These are phyloP conservation scores for Isabelozyma rhagii DNA, from an alignment of 805 yeast genomes.

Conservation along the genomic window DNA sequence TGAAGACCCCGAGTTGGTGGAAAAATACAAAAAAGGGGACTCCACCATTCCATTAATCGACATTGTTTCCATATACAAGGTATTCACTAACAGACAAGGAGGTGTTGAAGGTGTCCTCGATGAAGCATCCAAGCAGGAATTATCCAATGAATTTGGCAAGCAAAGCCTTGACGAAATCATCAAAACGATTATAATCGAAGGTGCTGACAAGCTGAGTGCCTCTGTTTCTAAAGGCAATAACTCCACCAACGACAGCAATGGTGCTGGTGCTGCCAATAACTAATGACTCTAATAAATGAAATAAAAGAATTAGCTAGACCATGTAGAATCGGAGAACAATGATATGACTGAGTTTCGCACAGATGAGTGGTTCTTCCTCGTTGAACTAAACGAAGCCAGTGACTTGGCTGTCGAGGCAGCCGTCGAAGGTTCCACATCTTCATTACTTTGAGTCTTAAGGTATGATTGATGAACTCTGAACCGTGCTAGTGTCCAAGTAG, in stretches of 20 bases:
- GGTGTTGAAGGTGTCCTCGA: conserved; percentile 73
- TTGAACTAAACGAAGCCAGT: too few species aligned
- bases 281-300: conserved; percentile 1
- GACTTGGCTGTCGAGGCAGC: too few species aligned
- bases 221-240: conserved; percentile 14
- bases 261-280: conserved; percentile 23
- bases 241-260: conserved; percentile 48
- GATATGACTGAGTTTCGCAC: too few species aligned
- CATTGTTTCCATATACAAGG: conserved; percentile 60
- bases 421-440: too few species aligned
- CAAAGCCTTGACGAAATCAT: conserved; percentile 55
- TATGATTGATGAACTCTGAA: too few species aligned
- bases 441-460: too few species aligned
- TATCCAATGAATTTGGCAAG: conserved; percentile 68
- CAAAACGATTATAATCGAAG: conserved; percentile 56
- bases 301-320: background rate
- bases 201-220: conserved; percentile 40
- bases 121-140: conserved; percentile 64
- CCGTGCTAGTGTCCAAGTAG: conserved; percentile 7
- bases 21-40: conserved; percentile 50
- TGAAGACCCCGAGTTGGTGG: conserved; percentile 48
- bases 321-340: background rate
- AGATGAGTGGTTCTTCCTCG: too few species aligned
- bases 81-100: conserved; percentile 59
- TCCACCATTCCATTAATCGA: conserved; percentile 55